Evolutionary conservation across 2,329 filamentous ascomycete species (phyloP), one percentile per base, ranked within the genome.

Genomic region (Uncinocarpus reesii): DNA sequence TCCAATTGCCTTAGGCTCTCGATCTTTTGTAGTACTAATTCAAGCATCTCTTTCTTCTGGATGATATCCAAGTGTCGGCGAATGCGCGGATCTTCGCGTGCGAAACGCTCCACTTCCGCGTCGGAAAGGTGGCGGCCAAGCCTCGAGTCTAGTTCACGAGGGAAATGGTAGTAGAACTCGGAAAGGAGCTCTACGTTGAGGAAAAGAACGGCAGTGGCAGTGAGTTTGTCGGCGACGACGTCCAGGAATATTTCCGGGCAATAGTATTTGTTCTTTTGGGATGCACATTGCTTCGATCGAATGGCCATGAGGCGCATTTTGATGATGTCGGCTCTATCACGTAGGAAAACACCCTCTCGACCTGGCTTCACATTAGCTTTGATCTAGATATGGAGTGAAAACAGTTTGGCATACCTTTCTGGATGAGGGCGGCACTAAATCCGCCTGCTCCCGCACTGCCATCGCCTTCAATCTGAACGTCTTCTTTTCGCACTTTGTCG

Each of bases 201-300:
- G 74, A 98, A 98, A 0, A 98, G 79, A 7, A 98, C 92, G 1
- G 92, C 90, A 0, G 92, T 98, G 1, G 87, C 84, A 2, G 90
- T 93, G 42, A 98, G 78, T 68, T 96, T 96, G 57, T 89, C 86
- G 1, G 92, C 89, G 1, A 95, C 92, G 2, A 93, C 88, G 60
- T 98, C 89, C n/a, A 98, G 79, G 72, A 98, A 98, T 13, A 98
- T 79, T 64, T 98, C 92, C 0, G 92, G 92, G 62, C 92, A 98
- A 69, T 92, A 80, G 69, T 96, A 95, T 71, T 95, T 95, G 72
- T 95, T 95, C 60, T 83, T 83, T 56, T 83, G 75, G 56, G 72
- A 79, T 51, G 81, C 77, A 68, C 92, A 98, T 68, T 95, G 89
- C 64, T 90, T 87, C 13, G 86, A 92, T 65, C 90, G 92, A 49